Evolutionary conservation across 176 grass and related monocot genomes (phyloP), one percentile per base, ranked within the genome.

Genomic region (Areca catechu): DNA sequence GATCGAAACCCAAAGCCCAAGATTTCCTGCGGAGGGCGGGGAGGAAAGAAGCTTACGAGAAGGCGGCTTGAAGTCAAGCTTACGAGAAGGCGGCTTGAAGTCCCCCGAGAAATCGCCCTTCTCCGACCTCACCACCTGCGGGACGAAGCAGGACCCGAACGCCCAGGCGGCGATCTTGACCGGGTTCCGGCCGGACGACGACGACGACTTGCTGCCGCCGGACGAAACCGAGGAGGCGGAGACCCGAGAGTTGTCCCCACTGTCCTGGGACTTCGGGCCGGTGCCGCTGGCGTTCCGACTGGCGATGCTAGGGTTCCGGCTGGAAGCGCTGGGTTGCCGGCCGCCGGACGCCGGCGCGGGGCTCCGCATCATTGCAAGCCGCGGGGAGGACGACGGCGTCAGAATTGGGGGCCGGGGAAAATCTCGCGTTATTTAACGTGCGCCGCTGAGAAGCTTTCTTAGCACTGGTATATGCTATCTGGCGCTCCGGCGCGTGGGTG

Each of bases 21-120:
- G 14, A 12, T 14, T 43, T 12, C 34, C 2, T 43, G 0, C 1
- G 34, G 10, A 12, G 34, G 34, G 34, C 1, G 34, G 2, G 7
- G 34, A 43, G 34, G 34, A 43, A 43, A 43, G 34, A 50, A 50
- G 43, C 61, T 50, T 22, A 63, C 61, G 43, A 50, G 60, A 48
- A 22, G 60, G 34, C 60, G 37, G 30, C 30, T 12, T 16, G 19
- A 49, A 49, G 19, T 30, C 28, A 4, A 49, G 34, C 60, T 49
- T 20, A 63, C 60, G 34, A 49, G 61, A 49, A 24, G 61, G 43
- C 47, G 47, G 37, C 37, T 15, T n/a, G 20, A 50, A 50, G 20
- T 23, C 9, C 61, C 6, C 12, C 20, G 61, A 49, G 15, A 50
- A 19, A 21, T 50, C 47, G 34, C 15, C 14, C 18, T 19, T 43